phyloP scores from a whole-genome alignment of 1,139 yeast genomes.

The Geotrichum macrosporum region DNA sequence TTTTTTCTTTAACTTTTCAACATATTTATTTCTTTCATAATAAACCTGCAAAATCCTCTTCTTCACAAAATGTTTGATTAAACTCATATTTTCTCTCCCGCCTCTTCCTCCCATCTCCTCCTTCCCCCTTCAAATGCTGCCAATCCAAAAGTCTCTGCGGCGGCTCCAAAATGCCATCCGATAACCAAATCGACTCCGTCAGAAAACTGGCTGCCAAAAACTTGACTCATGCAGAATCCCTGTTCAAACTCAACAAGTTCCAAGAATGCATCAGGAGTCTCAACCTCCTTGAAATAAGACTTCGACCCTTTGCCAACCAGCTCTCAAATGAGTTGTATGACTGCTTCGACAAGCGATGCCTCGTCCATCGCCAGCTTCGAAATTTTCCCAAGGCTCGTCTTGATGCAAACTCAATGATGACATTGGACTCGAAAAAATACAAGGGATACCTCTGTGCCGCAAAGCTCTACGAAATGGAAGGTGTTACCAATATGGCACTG shows the following conservation, averaged over 20 bases:
- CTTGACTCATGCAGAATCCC: slow-evolving; percentile 12
- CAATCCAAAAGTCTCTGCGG: too few relatives aligned
- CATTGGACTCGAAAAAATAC: slow-evolving; percentile 1
- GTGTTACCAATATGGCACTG: slow-evolving; percentile 6
- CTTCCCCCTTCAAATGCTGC: too few relatives aligned
- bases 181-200: too few relatives aligned
- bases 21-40: too few relatives aligned
- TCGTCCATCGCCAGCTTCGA: slow-evolving; percentile 7
- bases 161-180: too few relatives aligned
- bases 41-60: too few relatives aligned
- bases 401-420: slow-evolving; percentile 12
- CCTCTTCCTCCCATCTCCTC: too few relatives aligned
- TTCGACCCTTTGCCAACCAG: neutral
- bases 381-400: slow-evolving; percentile 2
- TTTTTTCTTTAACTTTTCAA: too few relatives aligned
- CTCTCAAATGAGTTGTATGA: neutral
- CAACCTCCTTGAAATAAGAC: slow-evolving; percentile 5
- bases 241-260: slow-evolving; percentile 4
- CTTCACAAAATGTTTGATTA: too few relatives aligned
- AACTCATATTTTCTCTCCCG: too few relatives aligned
- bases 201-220: too few relatives aligned
- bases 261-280: slow-evolving; percentile 7
- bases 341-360: slow-evolving; percentile 12
- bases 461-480: slow-evolving; percentile 16
- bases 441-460: slow-evolving; percentile 19